These are phyloP conservation scores for Collybiopsis luxurians DNA, from an alignment of 768 basidiomycete genomes.

Conservation along the genomic window DNA sequence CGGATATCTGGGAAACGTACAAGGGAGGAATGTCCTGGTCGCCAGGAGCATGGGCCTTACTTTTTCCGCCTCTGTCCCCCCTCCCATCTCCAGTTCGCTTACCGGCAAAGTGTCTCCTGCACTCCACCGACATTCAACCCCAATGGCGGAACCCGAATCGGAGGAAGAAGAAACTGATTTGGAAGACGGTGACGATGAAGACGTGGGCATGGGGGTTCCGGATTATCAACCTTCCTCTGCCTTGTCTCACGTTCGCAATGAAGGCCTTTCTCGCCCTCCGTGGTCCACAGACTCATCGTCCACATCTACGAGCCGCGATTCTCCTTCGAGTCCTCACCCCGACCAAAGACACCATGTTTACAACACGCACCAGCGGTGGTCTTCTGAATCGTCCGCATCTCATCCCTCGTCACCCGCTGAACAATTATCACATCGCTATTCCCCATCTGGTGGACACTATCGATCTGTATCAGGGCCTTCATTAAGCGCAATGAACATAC, in stretches of 20 bases:
- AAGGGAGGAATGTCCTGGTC: neutral
- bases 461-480: neutral
- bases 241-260: neutral
- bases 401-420: neutral
- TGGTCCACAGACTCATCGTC: constrained; percentile 5
- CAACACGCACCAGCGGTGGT: neutral
- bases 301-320: neutral
- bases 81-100: neutral
- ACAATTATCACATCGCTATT: neutral
- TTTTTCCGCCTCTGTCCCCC: constrained; percentile 1
- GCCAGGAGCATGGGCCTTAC: constrained; percentile 17
- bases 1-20: constrained; percentile 28
- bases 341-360: neutral
- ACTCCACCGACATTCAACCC: neutral
- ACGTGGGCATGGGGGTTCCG: neutral
- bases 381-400: neutral
- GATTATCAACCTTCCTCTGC: neutral
- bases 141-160: neutral
- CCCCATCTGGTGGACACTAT: neutral
- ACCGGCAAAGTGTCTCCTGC: neutral
- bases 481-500: neutral
- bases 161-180: constrained; percentile 8
- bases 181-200: constrained; percentile 15
- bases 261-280: neutral
- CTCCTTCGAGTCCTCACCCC: neutral